Conservation (phyloP, 1,284 basidiomycete genomes). For the Boletus chippewaensis region DNA sequence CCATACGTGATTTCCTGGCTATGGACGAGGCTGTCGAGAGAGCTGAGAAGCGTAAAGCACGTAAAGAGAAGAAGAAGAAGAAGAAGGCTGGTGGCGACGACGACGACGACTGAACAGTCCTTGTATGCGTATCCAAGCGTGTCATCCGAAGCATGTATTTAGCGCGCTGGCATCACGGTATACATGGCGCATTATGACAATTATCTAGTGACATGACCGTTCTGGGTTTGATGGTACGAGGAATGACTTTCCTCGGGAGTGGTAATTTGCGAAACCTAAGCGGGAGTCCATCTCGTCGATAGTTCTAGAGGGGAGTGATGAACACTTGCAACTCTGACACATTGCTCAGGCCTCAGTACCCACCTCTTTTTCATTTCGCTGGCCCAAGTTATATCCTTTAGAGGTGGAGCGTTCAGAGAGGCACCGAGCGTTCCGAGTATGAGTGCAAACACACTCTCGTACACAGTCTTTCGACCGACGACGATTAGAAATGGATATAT, state of each 20-base stretch:
- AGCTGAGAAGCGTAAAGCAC: conserved; percentile 56
- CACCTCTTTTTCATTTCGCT: conserved; percentile 83
- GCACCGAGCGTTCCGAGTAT: conserved; percentile 66
- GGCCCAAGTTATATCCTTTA: conserved; percentile 83
- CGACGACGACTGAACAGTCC: conserved; percentile 27
- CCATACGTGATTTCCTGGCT: conserved; percentile 73
- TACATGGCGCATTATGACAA: neutral
- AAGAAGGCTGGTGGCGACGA: conserved; percentile 30
- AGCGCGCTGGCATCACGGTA: neutral
- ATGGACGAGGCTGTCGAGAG: conserved; percentile 63
- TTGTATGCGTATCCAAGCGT: neutral
- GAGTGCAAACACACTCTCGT: conserved; percentile 63
- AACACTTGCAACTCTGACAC: too few relatives aligned
- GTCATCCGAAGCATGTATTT: conserved; percentile 3
- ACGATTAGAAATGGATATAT: neutral
- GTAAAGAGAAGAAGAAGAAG: conserved; percentile 74
- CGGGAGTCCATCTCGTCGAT: conserved; percentile 79
- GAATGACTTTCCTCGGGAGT: conserved; percentile 51
- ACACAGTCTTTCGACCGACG: conserved; percentile 47
- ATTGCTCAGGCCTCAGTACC: too few relatives aligned
- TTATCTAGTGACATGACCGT: conserved; percentile 2
- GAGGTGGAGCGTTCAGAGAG: conserved; percentile 55
- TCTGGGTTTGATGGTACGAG: conserved; percentile 13
- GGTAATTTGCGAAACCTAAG: conserved; percentile 62
- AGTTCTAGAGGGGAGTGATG: conserved; percentile 38